Conservation (phyloP, 148 eudicot genomes). For the Silene conica region DNA sequence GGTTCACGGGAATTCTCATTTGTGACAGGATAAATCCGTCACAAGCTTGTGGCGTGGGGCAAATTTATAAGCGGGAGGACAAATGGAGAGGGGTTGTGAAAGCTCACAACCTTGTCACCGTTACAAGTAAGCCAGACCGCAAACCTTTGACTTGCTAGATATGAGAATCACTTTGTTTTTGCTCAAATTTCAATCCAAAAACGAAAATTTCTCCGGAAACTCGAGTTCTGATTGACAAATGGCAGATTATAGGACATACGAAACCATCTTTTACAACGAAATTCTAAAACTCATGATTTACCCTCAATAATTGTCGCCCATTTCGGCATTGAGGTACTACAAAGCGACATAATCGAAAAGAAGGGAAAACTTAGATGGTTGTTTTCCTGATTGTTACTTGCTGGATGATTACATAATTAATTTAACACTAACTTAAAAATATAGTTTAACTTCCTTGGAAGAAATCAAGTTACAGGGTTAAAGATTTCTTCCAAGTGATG, state of each 20-base stretch:
- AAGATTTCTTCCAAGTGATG: conserved; percentile 33
- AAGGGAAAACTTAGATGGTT: conserved; percentile 19
- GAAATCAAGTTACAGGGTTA: conserved; percentile 4
- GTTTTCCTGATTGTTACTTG: conserved; percentile 7
- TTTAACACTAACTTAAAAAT: conserved; percentile 4
- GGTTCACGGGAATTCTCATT: too few species aligned
- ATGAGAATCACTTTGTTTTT: conserved; percentile 10
- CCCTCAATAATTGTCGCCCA: conserved; percentile 13
- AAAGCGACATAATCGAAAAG: background rate
- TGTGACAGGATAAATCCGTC: too few species aligned
- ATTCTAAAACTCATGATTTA: conserved; percentile 3
- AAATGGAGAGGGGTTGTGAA: too few species aligned
- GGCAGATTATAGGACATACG: conserved; percentile 10
- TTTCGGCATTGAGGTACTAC: conserved; percentile 5
- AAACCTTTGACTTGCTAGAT: conserved; percentile 4
- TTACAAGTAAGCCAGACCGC: too few species aligned
- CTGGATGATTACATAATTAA: conserved; percentile 15
- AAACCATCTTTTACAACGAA: conserved; percentile 8
- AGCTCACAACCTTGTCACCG: too few species aligned
- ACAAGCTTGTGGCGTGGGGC: too few species aligned
- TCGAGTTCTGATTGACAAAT: conserved; percentile 16
- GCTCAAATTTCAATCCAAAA: background rate
- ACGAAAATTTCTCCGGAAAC: background rate
- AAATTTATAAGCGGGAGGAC: too few species aligned
- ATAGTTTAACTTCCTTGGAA: background rate